Conservation (phyloP, 345 rosid genomes). For the Brassica carinata region DNA sequence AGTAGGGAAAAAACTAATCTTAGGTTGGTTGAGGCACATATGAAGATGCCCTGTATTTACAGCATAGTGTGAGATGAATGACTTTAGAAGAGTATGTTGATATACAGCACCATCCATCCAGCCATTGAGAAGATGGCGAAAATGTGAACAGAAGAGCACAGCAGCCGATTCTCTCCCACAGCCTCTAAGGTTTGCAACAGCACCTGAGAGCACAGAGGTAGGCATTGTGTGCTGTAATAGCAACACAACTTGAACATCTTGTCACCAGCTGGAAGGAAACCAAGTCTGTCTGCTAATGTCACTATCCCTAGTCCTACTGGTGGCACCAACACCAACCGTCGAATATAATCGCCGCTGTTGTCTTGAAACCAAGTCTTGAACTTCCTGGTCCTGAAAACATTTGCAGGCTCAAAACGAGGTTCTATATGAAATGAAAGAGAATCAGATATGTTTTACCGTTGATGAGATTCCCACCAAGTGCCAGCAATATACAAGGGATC, state of each 20-base stretch:
- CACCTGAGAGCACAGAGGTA: constrained; percentile 96
- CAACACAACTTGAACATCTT: constrained; percentile 90
- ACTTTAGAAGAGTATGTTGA: constrained; percentile 72
- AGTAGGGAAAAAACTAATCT: constrained; percentile 10
- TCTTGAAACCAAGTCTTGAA: constrained; percentile 90
- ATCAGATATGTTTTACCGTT: constrained; percentile 59
- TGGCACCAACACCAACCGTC: constrained; percentile 80
- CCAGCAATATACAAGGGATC: constrained; percentile 79
- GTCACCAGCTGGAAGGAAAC: constrained; percentile 89
- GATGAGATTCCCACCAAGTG: constrained; percentile 92
- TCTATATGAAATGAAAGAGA: constrained; percentile 8
- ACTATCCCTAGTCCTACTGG: constrained; percentile 91
- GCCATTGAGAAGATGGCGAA: constrained; percentile 93
- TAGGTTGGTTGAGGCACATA: constrained; percentile 21
- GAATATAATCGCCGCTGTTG: constrained; percentile 82
- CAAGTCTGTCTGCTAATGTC: constrained; percentile 90
- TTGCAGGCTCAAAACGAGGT: constrained; percentile 2
- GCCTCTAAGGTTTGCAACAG: constrained; percentile 92
- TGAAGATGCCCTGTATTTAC: constrained; percentile 28
- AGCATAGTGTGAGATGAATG: constrained; percentile 10
- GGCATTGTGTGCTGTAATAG: constrained; percentile 98
- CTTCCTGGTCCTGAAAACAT: constrained; percentile 87
- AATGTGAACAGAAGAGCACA: constrained; percentile 90
- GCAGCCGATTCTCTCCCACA: constrained; percentile 99
- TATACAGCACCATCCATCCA: constrained; percentile 86